These are phyloP conservation scores for Beauveria scarabaeidicola DNA, from an alignment of 2,329 filamentous ascomycete genomes.

Conservation along the genomic window DNA sequence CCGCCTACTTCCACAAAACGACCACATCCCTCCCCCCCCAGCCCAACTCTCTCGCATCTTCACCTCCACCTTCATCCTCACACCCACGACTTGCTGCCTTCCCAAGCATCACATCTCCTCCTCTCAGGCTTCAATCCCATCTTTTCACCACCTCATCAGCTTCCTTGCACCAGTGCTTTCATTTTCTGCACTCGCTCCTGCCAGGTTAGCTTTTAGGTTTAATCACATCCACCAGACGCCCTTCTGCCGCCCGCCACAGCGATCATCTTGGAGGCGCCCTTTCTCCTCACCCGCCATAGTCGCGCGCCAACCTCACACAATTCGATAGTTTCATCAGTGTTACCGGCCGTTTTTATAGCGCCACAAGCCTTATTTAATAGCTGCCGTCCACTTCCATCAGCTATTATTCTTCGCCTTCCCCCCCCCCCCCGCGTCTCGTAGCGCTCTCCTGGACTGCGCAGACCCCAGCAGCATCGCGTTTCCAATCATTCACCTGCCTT, in stretches of 20 bases:
- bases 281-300: conserved; percentile 9
- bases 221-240: conserved; percentile 4
- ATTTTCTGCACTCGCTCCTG: neutral
- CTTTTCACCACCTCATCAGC: neutral
- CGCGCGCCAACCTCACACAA: conserved; percentile 5
- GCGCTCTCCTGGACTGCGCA: neutral
- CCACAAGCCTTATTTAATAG: neutral
- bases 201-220: neutral
- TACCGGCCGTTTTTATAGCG: neutral
- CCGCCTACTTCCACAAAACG: conserved; percentile 8
- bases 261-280: conserved; percentile 5
- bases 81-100: neutral
- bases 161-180: neutral
- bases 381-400: neutral
- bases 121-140: neutral
- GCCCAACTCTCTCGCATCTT: conserved; percentile 2
- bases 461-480: neutral
- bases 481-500: neutral
- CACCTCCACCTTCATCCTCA: conserved; percentile 5
- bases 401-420: neutral
- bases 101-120: neutral
- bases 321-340: neutral
- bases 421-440: neutral
- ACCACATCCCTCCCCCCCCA: conserved; percentile 1
- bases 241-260: conserved; percentile 5